Conservation (phyloP, 2,329 filamentous ascomycete species). For the Neoarthrinium moseri region DNA sequence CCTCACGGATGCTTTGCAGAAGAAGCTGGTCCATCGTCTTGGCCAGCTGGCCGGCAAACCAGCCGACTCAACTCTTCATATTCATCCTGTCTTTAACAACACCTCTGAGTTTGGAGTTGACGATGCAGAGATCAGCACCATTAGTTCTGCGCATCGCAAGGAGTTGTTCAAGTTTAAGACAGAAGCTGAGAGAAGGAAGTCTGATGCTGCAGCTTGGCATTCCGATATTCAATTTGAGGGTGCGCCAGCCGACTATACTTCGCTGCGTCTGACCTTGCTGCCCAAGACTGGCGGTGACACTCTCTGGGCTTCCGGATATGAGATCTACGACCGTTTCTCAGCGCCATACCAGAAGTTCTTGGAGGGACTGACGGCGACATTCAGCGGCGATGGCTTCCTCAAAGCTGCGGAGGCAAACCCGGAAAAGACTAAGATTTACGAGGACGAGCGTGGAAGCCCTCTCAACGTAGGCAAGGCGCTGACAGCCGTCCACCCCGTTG, state of each 20-base stretch:
- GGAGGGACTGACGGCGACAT: constrained; percentile 49
- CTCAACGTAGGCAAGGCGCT: constrained; percentile 48
- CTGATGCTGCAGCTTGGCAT: constrained; percentile 49
- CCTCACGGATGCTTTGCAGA: constrained; percentile 58
- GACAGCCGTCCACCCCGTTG: constrained; percentile 50
- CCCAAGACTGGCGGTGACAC: constrained; percentile 58
- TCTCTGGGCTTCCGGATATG: constrained; percentile 63
- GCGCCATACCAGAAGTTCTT: constrained; percentile 49
- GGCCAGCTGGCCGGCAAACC: constrained; percentile 61
- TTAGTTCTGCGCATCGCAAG: constrained; percentile 49
- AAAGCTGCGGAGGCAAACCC: constrained; percentile 27
- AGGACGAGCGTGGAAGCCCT: constrained; percentile 32
- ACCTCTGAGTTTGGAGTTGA: constrained; percentile 48
- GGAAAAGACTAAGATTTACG: constrained; percentile 29
- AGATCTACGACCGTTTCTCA: constrained; percentile 56
- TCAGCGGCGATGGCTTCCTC: constrained; percentile 35
- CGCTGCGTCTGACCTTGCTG: constrained; percentile 55
- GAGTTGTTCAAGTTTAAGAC: constrained; percentile 30
- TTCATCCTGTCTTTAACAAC: constrained; percentile 58
- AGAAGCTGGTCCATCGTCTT: constrained; percentile 56
- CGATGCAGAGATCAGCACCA: constrained; percentile 59
- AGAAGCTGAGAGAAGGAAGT: constrained; percentile 28
- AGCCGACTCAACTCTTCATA: constrained; percentile 54
- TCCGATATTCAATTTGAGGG: constrained; percentile 61
- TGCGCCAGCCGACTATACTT: constrained; percentile 59